Percentiles rank a stretch among this genome's conserved stretches.
These are phyloP conservation scores for Lipomyces spencermartinsiae DNA, from an alignment of 805 yeast genomes.

Conservation along the genomic window DNA sequence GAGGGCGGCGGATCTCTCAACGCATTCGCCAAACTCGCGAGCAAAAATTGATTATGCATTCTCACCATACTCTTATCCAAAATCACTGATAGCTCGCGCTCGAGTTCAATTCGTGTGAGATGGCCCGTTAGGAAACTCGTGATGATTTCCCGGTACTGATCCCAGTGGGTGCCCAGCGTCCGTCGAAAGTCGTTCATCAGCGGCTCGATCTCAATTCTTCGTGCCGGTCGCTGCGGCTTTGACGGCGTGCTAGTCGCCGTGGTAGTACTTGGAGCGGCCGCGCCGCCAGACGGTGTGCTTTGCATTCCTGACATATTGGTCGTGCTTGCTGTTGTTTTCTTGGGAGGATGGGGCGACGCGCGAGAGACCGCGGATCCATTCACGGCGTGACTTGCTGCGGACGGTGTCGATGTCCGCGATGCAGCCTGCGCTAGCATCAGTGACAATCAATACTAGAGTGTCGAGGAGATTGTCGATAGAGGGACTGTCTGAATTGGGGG, in stretches of 20 bases:
- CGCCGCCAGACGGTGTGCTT: neutral
- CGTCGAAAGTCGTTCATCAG: constrained; percentile 76
- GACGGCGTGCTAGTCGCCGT: constrained; percentile 23
- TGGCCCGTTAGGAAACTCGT: constrained; percentile 67
- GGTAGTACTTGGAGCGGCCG: constrained; percentile 12
- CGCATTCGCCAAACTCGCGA: constrained; percentile 84
- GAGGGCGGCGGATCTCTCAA: constrained; percentile 75
- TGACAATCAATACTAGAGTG: neutral
- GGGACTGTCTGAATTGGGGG: neutral
- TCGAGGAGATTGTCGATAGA: neutral
- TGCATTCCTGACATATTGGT: neutral
- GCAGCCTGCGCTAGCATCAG: constrained; percentile 6
- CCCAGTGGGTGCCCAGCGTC: constrained; percentile 82
- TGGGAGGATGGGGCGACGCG: constrained; percentile 33
- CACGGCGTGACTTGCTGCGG: constrained; percentile 7
- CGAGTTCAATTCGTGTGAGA: constrained; percentile 76
- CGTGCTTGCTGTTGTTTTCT: neutral
- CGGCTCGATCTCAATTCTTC: constrained; percentile 64
- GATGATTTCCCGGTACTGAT: constrained; percentile 77
- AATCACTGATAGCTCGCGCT: constrained; percentile 61
- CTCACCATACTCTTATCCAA: constrained; percentile 58
- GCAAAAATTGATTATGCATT: constrained; percentile 81
- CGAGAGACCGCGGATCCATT: constrained; percentile 24
- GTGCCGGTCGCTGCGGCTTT: constrained; percentile 39
- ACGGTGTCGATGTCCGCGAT: constrained; percentile 9